Conservation (phyloP, 768 basidiomycete species). For the Rhizopogon vinicolor region DNA sequence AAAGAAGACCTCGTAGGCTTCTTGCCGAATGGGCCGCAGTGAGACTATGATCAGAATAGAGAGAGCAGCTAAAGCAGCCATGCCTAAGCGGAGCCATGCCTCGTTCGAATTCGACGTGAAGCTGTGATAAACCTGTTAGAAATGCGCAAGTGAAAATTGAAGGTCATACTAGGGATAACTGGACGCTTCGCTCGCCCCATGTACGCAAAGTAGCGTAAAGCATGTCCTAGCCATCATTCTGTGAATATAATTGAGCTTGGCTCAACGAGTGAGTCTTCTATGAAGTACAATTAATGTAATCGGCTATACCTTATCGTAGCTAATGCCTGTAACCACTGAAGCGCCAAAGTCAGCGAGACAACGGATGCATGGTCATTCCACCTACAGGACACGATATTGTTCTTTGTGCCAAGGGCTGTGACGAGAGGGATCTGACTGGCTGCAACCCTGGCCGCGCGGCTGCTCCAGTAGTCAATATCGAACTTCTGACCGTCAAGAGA, state of each 20-base stretch:
- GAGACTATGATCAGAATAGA: constrained; percentile 43
- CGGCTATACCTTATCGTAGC: constrained; percentile 20
- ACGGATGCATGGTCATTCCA: background rate
- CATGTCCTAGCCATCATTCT: constrained; percentile 45
- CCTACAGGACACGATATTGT: constrained; percentile 40
- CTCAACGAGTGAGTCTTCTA: background rate
- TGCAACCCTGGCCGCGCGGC: constrained; percentile 27
- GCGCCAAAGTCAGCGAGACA: background rate
- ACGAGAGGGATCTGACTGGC: constrained; percentile 38
- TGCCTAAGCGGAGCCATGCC: constrained; percentile 26
- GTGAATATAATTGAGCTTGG: constrained; percentile 40
- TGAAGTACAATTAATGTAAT: background rate
- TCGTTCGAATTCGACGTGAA: background rate
- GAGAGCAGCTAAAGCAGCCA: constrained; percentile 35
- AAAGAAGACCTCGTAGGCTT: constrained; percentile 50
- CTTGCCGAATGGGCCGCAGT: constrained; percentile 42
- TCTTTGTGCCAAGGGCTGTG: constrained; percentile 44
- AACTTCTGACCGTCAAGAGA: background rate
- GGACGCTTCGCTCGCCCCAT: constrained; percentile 27
- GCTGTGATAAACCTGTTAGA: constrained; percentile 1
- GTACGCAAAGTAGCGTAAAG: constrained; percentile 44
- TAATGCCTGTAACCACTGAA: constrained; percentile 24
- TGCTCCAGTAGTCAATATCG: constrained; percentile 20
- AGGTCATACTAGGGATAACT: background rate
- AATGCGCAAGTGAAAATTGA: background rate